Base-by-base conservation (phyloP, 768 basidiomycete genomes). In the Steccherinum ochraceum region DNA sequence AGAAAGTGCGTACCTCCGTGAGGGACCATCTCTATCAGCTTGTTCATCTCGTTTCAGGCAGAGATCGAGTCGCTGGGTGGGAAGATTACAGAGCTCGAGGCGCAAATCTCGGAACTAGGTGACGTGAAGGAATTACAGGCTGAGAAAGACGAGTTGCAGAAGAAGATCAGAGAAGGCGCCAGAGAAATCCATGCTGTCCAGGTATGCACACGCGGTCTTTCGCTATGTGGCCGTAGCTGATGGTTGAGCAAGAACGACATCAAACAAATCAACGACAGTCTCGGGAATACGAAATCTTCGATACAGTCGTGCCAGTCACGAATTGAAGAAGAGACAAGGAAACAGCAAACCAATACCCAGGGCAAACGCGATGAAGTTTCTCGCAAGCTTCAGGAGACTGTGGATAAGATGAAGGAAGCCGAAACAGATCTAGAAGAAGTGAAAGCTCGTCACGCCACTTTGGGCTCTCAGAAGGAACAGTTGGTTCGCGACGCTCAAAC, bases 311-410 rank as follows among this genome's bases (percentile, higher is more conserved):
- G 68, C n/a, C 64, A 78, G 1, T 56, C 64, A 16, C 70, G 78
- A 46, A 82, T 92, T 43, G 66, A 58, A 4, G 71, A 70, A 25
- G 85, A 87, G 62, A 70, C 73, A 4, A 67, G 64, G 24, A 79
- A 75, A 40, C 72, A 79, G 67, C 81, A 71, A 52, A 68, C 69
- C 4, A 74, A 81, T 54, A 79, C 79, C 2, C 80, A 86, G 56
- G 77, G 69, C 12, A 83, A 82, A 59, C 81, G 79, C 16, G 79
- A 86, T 25, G 77, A 80, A 55, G 72, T 72, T 3, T 74, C 78
- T 42, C 66, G 67, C 19, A 74, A 77, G 59, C 69, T 90, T 12
- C 69, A 76, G 0, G 62, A 63, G 11, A 76, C 78, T 16, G 74
- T 72, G 45, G 63, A 67, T 4, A 65, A 61, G 3, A 67, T 80